phyloP scores from a whole-genome alignment of 257 asterid species.

The Solanum pinnatisectum region DNA sequence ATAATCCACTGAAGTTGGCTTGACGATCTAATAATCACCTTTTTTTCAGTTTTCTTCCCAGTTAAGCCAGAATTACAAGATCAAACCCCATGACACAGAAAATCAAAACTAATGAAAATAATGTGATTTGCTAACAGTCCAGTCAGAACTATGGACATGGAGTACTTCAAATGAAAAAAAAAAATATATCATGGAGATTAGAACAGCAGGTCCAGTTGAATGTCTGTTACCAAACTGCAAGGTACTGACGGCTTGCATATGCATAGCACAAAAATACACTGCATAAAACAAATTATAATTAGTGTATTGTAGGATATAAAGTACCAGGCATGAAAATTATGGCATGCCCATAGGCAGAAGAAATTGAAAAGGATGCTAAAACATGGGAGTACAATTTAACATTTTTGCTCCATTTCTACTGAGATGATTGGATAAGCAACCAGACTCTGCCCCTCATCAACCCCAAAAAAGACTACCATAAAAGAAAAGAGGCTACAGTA shows the following conservation, averaged over 20 bases:
- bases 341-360: neutral
- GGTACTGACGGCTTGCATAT: neutral
- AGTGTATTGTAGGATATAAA: neutral
- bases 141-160: neutral
- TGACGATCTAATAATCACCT: neutral
- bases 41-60: neutral
- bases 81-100: neutral
- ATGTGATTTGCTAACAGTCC: neutral
- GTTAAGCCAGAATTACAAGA: neutral
- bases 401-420: neutral
- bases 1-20: neutral
- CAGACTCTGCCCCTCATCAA: neutral
- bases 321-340: neutral
- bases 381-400: neutral
- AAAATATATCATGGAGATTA: neutral
- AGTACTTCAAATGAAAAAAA: neutral
- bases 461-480: neutral
- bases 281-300: conserved; percentile 10
- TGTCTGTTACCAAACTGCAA: neutral
- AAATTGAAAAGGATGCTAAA: neutral
- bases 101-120: neutral
- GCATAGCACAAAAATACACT: conserved; percentile 21
- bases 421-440: neutral
- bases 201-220: neutral
- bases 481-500: neutral